Conservation (phyloP, 139 green algal species). For the Chlorella sp. region DNA sequence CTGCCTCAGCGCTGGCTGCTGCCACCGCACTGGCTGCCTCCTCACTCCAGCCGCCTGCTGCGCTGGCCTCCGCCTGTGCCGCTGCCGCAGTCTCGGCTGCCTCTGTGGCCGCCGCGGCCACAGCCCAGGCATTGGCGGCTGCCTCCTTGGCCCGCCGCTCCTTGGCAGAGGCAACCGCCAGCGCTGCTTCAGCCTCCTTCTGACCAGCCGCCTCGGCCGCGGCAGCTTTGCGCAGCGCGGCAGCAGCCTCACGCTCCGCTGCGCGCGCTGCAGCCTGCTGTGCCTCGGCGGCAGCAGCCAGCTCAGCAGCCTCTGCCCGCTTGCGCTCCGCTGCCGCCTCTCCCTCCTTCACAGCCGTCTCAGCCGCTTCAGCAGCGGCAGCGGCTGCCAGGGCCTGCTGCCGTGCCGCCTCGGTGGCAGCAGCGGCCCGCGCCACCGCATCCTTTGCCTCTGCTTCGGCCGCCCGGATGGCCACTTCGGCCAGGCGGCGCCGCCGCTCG, state of each 20-base stretch:
- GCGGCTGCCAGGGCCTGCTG: not conserved
- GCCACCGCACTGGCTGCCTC: not conserved
- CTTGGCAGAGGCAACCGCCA: conserved; percentile 7
- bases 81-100: not conserved
- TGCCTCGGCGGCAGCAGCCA: not conserved
- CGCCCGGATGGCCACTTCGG: not conserved
- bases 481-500: not conserved
- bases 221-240: conserved; percentile 5
- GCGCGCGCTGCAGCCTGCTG: not conserved
- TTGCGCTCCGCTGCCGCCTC: not conserved
- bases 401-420: not conserved
- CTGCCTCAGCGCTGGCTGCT: not conserved
- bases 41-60: not conserved
- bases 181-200: conserved; percentile 2
- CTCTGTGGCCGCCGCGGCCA: not conserved
- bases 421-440: not conserved
- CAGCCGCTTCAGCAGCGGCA: not conserved
- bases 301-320: conserved; percentile 4
- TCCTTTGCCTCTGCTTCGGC: not conserved
- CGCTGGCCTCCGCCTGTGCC: not conserved
- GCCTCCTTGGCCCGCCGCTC: conserved; percentile 8
- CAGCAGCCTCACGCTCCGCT: conserved; percentile 1
- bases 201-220: not conserved
- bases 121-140: conserved; percentile 17
- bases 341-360: not conserved